Base-by-base conservation (phyloP, 2,329 filamentous ascomycete species). In the Penicillium verrucosum region DNA sequence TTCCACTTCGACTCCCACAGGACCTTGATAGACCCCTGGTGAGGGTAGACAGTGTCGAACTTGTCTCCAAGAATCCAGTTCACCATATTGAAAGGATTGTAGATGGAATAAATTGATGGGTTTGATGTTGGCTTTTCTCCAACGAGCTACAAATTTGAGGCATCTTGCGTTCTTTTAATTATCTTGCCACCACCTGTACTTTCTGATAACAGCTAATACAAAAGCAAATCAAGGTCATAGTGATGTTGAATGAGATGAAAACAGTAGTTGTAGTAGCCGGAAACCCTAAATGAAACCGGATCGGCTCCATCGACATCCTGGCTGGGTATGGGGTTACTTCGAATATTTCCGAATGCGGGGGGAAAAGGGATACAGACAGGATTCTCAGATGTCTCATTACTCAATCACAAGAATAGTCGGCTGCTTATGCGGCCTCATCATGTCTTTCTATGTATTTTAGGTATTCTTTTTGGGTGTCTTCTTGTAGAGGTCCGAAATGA, bases 1-100 rank as follows among this genome's bases (percentile, higher is more conserved):
- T 86, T 86, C 88, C 88, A 92, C 73, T 89, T 90, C 7, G 85
- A 89, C 74, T 89, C 86, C 88, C 89, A 92, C 29, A 89, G 75
- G 10, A 81, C 80, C 66, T 82, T 77, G 62, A 87, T 85, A 25
- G 81, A 82, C 34, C 79, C 76, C 62, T 86, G 82, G 66, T 87
- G 85, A 21, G 84, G 79, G 44, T 79, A 78, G 44, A 76, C 69
- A 32, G 77, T 74, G 54, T 79, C 68, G 63, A 81, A 79, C 51
- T 76, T 77, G 52, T 80, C 75, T 59, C 78, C 79, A 37, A 81
- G 59, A 29, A 73, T 71, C 71, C 71, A 73, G 8, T 56, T 59
- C 9, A 62, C 48, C 60, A 66, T 69, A 10, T 37, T 64, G 60
- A 55, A n/a, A 16, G 16, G 42, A 9, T 8, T 43, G 18, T 21